phyloP scores from a whole-genome alignment of 352 stramenopile species.

The Hyaloperonospora arabidopsidis region DNA sequence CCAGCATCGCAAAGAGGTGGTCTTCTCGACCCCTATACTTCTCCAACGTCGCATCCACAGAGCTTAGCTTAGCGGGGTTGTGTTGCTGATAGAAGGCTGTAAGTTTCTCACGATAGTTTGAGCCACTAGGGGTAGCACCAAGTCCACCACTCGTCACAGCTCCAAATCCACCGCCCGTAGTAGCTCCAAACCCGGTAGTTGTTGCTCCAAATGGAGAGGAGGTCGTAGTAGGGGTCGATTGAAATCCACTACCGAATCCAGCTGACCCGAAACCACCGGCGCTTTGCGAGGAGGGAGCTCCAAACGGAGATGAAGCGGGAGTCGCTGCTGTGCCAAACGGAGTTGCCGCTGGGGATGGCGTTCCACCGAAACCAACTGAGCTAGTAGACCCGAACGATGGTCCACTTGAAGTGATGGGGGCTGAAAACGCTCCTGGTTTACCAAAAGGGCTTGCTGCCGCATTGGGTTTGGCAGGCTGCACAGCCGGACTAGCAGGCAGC shows the following conservation, averaged over 20 bases:
- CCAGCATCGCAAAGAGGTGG: conserved; percentile 61
- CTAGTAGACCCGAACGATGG: conserved; percentile 36
- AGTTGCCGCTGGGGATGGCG: conserved; percentile 22
- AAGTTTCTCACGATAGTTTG: conserved; percentile 50
- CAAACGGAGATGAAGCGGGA: conserved; percentile 40
- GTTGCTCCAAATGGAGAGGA: conserved; percentile 28
- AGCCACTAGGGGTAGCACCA: conserved; percentile 18
- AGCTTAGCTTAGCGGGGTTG: conserved; percentile 61
- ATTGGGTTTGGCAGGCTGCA: conserved; percentile 32
- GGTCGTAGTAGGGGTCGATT: conserved; percentile 17
- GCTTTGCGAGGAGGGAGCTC: conserved; percentile 15
- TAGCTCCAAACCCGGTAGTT: conserved; percentile 28
- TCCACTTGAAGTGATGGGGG: conserved; percentile 10
- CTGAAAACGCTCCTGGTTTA: conserved; percentile 42
- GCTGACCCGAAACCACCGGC: conserved; percentile 21
- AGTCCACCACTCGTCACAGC: conserved; percentile 22
- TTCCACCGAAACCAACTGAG: conserved; percentile 37
- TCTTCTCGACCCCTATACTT: conserved; percentile 72
- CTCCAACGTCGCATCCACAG: conserved; percentile 56
- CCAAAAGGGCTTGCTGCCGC: conserved; percentile 56
- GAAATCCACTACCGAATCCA: conserved; percentile 24
- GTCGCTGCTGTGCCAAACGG: conserved; percentile 32
- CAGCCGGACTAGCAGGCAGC: conserved; percentile 28
- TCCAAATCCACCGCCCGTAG: conserved; percentile 24
- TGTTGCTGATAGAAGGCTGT: conserved; percentile 66